These are phyloP conservation scores for Abrus precatorius DNA, from an alignment of 306 rosid genomes.

Conservation along the genomic window DNA sequence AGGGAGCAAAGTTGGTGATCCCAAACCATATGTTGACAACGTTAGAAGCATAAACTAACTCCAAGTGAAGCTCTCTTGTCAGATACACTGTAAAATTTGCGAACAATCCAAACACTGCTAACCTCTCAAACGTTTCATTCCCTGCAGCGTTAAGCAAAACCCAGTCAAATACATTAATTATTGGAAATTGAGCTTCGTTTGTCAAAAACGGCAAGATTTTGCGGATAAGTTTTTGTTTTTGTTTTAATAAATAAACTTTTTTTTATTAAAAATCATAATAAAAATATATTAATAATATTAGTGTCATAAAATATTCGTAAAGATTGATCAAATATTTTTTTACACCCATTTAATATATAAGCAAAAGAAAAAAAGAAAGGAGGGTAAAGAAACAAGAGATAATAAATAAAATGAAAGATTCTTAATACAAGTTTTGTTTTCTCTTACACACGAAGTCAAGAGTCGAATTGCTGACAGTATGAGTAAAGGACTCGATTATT, in stretches of 20 bases:
- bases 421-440: too few relatives aligned
- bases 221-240: neutral
- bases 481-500: too few relatives aligned
- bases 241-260: too few relatives aligned
- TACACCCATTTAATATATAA: too few relatives aligned
- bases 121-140: slow-evolving; percentile 86
- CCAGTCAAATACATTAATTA: neutral
- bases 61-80: slow-evolving; percentile 64
- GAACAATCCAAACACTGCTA: slow-evolving; percentile 76
- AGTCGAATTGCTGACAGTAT: too few relatives aligned
- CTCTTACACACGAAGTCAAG: too few relatives aligned
- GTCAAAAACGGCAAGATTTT: neutral
- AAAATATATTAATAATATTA: too few relatives aligned
- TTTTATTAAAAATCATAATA: neutral
- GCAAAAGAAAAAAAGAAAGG: too few relatives aligned
- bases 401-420: too few relatives aligned
- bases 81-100: slow-evolving; percentile 85
- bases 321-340: too few relatives aligned
- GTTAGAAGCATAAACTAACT: slow-evolving; percentile 74
- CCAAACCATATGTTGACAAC: slow-evolving; percentile 67
- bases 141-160: slow-evolving; percentile 51
- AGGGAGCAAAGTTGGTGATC: slow-evolving; percentile 63
- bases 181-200: neutral
- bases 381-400: too few relatives aligned
- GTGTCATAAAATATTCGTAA: too few relatives aligned